A percentile compares a stretch with the other conserved stretches of the same genome.
Conservation (phyloP, 1,284 basidiomycete species). For the Xanthoconium separans region DNA sequence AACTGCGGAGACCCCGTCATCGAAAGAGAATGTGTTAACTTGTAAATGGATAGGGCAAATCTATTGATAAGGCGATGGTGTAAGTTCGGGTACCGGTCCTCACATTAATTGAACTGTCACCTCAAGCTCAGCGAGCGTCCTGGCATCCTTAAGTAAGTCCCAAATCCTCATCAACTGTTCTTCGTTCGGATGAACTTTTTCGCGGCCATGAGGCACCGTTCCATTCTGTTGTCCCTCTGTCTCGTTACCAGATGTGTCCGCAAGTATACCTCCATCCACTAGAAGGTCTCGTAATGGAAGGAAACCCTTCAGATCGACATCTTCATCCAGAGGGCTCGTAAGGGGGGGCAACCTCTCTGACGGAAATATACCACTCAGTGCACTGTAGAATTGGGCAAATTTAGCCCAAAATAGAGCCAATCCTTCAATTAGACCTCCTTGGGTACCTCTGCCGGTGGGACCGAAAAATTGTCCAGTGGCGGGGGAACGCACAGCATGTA, state of each 20-base stretch:
- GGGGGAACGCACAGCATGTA: conserved; percentile 35
- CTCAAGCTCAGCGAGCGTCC: conserved; percentile 56
- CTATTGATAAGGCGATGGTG: conserved; percentile 17
- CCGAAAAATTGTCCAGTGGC: conserved; percentile 12
- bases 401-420: conserved; percentile 69
- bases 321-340: conserved; percentile 80
- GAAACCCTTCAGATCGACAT: conserved; percentile 88
- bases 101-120: conserved; percentile 37
- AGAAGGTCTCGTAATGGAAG: conserved; percentile 70
- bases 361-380: conserved; percentile 72
- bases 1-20: conserved; percentile 6
- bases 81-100: conserved; percentile 17
- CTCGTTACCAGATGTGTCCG: conserved; percentile 13
- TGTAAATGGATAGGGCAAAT: conserved; percentile 27
- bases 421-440: conserved; percentile 17
- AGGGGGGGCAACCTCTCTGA: conserved; percentile 61
- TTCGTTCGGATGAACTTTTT: conserved; percentile 88
- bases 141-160: conserved; percentile 81
- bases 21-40: conserved; percentile 20
- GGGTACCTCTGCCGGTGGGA: conserved; percentile 18
- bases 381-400: conserved; percentile 69
- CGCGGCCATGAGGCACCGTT: conserved; percentile 26
- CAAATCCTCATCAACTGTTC: conserved; percentile 93
- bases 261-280: conserved; percentile 21
- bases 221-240: conserved; percentile 20